Percentiles rank a stretch among this genome's conserved stretches.
Conservation (phyloP, 1,139 yeast genomes). For the Starmera stellimalicola region DNA sequence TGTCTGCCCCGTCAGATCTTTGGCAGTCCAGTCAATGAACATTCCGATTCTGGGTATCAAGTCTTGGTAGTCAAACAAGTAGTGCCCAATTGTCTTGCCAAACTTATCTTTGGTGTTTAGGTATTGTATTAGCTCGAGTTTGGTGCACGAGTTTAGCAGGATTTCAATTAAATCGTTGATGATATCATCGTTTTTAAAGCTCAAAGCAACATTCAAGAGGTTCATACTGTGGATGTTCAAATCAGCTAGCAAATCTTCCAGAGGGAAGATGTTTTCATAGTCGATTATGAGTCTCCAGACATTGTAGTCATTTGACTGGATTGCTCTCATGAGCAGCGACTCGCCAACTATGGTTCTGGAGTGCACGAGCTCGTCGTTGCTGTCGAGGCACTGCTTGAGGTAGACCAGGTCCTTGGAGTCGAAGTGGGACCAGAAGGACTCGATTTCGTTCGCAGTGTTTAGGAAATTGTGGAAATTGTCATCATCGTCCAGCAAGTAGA, state of each 20-base stretch:
- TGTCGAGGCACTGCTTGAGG: constrained; percentile 21
- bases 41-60: constrained; percentile 48
- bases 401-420: constrained; percentile 25
- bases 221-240: constrained; percentile 43
- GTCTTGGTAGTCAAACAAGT: constrained; percentile 49
- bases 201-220: constrained; percentile 52
- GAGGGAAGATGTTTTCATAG: constrained; percentile 40
- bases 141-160: constrained; percentile 33
- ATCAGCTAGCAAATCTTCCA: constrained; percentile 64
- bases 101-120: constrained; percentile 42
- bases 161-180: constrained; percentile 39
- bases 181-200: constrained; percentile 40
- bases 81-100: constrained; percentile 63
- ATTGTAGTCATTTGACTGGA: constrained; percentile 30
- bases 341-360: constrained; percentile 59
- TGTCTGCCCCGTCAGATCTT: constrained; percentile 64
- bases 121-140: constrained; percentile 38
- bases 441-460: constrained; percentile 38
- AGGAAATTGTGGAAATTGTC: constrained; percentile 32
- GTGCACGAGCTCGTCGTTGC: constrained; percentile 31
- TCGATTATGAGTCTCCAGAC: constrained; percentile 40
- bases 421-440: constrained; percentile 47
- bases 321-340: constrained; percentile 50
- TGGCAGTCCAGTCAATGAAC: constrained; percentile 59
- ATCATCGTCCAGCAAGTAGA: constrained; percentile 44